Base-by-base conservation (phyloP, 148 eudicot genomes). In the Fagopyrum tataricum region DNA sequence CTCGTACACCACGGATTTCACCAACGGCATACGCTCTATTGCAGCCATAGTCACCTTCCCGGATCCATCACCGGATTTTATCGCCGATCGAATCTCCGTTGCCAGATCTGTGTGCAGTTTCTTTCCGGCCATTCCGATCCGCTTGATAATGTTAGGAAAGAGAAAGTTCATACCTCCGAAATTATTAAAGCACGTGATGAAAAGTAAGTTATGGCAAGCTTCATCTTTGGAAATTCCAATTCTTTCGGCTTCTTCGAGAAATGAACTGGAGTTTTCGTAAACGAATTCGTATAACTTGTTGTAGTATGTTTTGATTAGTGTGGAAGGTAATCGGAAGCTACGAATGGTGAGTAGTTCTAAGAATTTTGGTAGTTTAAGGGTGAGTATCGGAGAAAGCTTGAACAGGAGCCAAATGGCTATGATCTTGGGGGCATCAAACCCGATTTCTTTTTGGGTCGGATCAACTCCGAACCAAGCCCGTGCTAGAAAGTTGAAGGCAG, bases 1-100 rank as follows among this genome's bases (percentile, higher is more conserved):
- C 73, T 89, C 93, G 40, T 81, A 85, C 5, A 85, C 87, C 71
- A 78, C 82, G 4, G 93, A 89, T 71, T 84, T 89, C 1, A 79
- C 77, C 73, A 89, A 52, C 8, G 44, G 78, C 93, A 89, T 84
- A 17, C 81, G 82, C 4, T 79, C 76, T 58, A 87, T 55, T 5
- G 88, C 81, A 2, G 58, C 74, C 0, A 81, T 37, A 0, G 85
- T 87, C 76, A 87, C 66, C 39, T 78, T 89, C 40, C 88, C 89
- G n/a, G 37, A 31, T 3, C 37, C 37, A 31, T 76, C 83, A 6
- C 78, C 48, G 47, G 80, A 77, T 2, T 76, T 78, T 0, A 87
- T 85, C 1, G 76, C 80, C 40, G 84, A 64, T 61, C 91, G 77
- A 75, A 88, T 81, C 72, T 91, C 96, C 0, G 72, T 74, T 0